Evolutionary conservation across 108 stramenopile genomes (phyloP).

Genomic region (Skeletonema costatum): DNA sequence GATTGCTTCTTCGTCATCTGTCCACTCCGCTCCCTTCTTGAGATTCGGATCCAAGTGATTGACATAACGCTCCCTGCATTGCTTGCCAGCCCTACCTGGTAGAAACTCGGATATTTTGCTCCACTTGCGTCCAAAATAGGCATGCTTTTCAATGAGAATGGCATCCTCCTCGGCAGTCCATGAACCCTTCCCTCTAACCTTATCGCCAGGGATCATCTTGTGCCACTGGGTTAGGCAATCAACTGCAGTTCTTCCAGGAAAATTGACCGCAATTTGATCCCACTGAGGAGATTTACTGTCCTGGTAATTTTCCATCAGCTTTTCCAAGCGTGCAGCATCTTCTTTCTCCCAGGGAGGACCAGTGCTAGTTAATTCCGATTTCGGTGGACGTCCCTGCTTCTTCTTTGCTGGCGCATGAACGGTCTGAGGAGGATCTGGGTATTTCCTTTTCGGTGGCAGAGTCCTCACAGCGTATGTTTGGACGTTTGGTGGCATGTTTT

Average conservation of each 20-base stretch:
- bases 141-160: conserved; percentile 63
- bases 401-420: neutral
- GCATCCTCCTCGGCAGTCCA: conserved; percentile 83
- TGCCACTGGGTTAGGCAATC: conserved; percentile 84
- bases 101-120: conserved; percentile 89
- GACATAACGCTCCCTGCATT: conserved; percentile 97
- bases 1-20: conserved; percentile 92
- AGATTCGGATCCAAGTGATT: conserved; percentile 94
- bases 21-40: conserved; percentile 93
- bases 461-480: neutral
- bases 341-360: neutral
- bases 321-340: neutral
- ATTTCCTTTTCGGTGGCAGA: neutral
- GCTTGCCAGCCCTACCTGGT: conserved; percentile 98
- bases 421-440: neutral
- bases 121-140: conserved; percentile 88
- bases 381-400: conserved; percentile 1
- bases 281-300: conserved; percentile 63
- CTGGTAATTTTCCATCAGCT: conserved; percentile 2
- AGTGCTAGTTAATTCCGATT: neutral
- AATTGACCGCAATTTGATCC: conserved; percentile 74
- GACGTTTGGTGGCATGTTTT: neutral
- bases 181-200: conserved; percentile 84
- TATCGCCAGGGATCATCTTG: conserved; percentile 64
- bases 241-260: conserved; percentile 66